Conservation (phyloP, 1,139 yeast genomes). For the Ogataea hybrid region DNA sequence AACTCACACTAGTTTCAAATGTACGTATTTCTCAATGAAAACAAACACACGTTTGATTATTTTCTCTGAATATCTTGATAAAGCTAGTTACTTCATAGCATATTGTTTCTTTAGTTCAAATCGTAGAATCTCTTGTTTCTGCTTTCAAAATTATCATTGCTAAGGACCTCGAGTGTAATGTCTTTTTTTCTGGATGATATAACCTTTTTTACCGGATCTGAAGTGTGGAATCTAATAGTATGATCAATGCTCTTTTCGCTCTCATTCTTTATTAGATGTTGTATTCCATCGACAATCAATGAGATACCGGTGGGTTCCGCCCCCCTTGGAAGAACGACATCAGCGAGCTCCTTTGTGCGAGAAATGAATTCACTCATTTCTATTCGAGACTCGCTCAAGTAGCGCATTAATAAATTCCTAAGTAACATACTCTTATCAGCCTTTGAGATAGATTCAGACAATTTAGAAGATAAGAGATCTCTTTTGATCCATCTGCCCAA, state of each 20-base stretch:
- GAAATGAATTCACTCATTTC: conserved; percentile 75
- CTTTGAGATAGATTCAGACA: conserved; percentile 3
- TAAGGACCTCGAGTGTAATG: conserved; percentile 27
- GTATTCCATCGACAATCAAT: conserved; percentile 71
- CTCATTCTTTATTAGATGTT: conserved; percentile 36
- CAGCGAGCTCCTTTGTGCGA: conserved; percentile 79
- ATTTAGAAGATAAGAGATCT: conserved; percentile 19
- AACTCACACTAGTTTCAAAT: no score
- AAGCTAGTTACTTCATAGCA: no score
- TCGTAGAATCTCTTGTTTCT: conserved; percentile 29
- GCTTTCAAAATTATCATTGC: conserved; percentile 27
- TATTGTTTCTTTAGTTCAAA: conserved; percentile 16
- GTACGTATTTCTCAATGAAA: no score
- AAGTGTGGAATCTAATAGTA: conserved; percentile 4
- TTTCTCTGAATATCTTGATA: no score
- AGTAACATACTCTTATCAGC: conserved; percentile 32
- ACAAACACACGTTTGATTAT: no score
- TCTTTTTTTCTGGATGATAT: conserved; percentile 14
- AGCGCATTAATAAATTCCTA: conserved; percentile 53
- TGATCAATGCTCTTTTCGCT: conserved; percentile 3
- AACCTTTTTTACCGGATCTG: background rate
- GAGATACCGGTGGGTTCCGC: conserved; percentile 61
- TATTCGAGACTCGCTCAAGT: conserved; percentile 64
- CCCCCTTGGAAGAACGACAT: conserved; percentile 76
- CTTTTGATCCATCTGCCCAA: conserved; percentile 64